Evolutionary conservation across 495 filamentous ascomycete genomes (phyloP), one percentile per base, ranked within the genome.

Genomic region (Penicillium taxi): DNA sequence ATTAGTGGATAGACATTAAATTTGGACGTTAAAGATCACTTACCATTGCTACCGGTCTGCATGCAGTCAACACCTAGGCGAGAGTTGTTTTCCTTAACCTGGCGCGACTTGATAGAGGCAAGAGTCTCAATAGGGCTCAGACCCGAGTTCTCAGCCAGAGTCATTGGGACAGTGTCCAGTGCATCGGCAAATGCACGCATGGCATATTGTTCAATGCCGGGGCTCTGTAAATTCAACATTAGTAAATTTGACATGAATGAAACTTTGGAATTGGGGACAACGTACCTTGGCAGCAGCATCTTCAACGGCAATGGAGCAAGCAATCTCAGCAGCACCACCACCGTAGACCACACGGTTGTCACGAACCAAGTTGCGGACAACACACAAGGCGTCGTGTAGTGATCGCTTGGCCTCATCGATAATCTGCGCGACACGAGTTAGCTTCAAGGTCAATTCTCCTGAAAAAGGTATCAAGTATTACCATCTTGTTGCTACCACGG

Each of bases 331-430:
- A 28, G 93, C 86, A 55, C 93, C 91, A 47, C 91, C 91, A 42
- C 91, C 91, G 57, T 96, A 99, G n/a, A 99, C 91, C 22, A 99
- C 83, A 37, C 91, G 84, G 70, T 96, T 96, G 61, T 99, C 91
- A 36, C 74, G 76, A 26, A 99, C 90, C 13, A 99, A 72, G 61
- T 99, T 99, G 42, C 91, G 84, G 22, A 96, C 91, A 19, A 99
- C 91, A 60, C 91, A 99, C 30, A 99, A 78, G 25, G 91, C 91
- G 61, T 99, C 91, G 63, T 96, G 91, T 42, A 96, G 73, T 33
- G 90, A 95, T 47, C 93, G 82, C 71, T 95, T 95, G 29, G 91
- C 93, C 61, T 99, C 93, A 60, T 99, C 93, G 56, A 96, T 96
- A 56, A 98, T 94, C 86, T 94, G 45, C 25, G 21, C 17, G 25